A percentile compares a stretch with the other conserved stretches of the same genome.
Evolutionary conservation across 1,139 yeast species (phyloP).

Genomic region (Hyphopichia buzzinii): DNA sequence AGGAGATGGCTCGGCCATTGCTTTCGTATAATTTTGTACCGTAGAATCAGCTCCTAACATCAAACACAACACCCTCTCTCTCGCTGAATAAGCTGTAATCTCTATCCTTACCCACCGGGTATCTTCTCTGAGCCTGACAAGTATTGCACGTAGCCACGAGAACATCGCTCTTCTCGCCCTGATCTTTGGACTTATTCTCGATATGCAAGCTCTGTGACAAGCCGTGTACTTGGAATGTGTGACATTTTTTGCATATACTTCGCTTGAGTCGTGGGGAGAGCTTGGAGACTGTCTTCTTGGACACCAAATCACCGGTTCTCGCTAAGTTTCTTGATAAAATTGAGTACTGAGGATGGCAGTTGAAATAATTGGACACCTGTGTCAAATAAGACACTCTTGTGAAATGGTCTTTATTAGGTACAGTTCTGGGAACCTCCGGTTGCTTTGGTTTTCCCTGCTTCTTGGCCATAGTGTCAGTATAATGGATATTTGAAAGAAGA

Average conservation of each 20-base stretch:
- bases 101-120: conserved; percentile 34
- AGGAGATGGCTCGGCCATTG: conserved; percentile 79
- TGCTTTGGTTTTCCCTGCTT: background rate
- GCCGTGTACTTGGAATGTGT: conserved; percentile 48
- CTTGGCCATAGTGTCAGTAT: too few relatives aligned
- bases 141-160: conserved; percentile 26
- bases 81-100: conserved; percentile 30
- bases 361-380: conserved; percentile 44
- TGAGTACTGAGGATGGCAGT: conserved; percentile 18
- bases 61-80: conserved; percentile 16
- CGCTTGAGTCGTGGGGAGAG: conserved; percentile 62
- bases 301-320: conserved; percentile 47
- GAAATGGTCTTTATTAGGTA: conserved; percentile 59
- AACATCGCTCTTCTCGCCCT: conserved; percentile 30
- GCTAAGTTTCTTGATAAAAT: conserved; percentile 49
- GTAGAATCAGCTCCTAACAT: background rate
- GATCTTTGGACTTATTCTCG: conserved; percentile 24
- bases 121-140: conserved; percentile 27
- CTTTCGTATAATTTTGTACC: conserved; percentile 31
- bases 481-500: too few relatives aligned
- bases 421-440: conserved; percentile 20
- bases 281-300: conserved; percentile 63
- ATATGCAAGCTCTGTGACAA: conserved; percentile 30
- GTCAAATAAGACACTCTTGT: conserved; percentile 56
- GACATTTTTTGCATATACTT: conserved; percentile 59